Evolutionary conservation across 2,329 filamentous ascomycete species (phyloP).

Genomic region (Sporothrix pallida): DNA sequence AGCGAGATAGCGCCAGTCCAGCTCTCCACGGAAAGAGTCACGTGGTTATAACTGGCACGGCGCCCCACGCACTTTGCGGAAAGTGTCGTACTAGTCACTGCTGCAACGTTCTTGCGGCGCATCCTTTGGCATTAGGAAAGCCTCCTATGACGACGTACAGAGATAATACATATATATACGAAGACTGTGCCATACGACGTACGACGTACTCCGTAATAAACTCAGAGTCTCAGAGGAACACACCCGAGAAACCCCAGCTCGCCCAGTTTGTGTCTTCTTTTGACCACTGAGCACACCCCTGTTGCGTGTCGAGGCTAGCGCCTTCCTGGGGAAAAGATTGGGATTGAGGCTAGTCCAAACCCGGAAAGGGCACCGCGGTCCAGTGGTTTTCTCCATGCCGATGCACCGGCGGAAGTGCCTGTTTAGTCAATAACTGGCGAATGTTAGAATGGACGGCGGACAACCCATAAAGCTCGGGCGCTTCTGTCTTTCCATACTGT

Average conservation of each 20-base stretch:
- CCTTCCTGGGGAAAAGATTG: not conserved
- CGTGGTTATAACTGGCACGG: too few species aligned
- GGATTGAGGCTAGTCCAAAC: constrained; percentile 1
- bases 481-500: too few species aligned
- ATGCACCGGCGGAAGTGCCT: constrained; percentile 33
- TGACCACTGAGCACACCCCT: not conserved
- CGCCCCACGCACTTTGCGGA: too few species aligned
- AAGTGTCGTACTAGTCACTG: too few species aligned
- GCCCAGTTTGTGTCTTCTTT: not conserved
- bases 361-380: constrained; percentile 21
- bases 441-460: not conserved
- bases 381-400: constrained; percentile 9
- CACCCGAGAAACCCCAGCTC: too few species aligned
- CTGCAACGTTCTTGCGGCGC: too few species aligned
- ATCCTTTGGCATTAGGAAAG: not conserved
- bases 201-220: too few species aligned
- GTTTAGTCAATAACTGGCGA: constrained; percentile 26
- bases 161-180: not conserved
- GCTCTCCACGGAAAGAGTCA: too few species aligned
- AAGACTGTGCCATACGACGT: not conserved
- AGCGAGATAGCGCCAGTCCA: too few species aligned
- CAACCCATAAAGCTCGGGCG: not conserved
- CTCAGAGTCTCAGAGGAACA: too few species aligned
- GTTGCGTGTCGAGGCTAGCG: not conserved
- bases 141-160: not conserved